A percentile compares a stretch with the other conserved stretches of the same genome.
Conservation (phyloP, 208 protist species). For the Wallacemonas sp. region DNA sequence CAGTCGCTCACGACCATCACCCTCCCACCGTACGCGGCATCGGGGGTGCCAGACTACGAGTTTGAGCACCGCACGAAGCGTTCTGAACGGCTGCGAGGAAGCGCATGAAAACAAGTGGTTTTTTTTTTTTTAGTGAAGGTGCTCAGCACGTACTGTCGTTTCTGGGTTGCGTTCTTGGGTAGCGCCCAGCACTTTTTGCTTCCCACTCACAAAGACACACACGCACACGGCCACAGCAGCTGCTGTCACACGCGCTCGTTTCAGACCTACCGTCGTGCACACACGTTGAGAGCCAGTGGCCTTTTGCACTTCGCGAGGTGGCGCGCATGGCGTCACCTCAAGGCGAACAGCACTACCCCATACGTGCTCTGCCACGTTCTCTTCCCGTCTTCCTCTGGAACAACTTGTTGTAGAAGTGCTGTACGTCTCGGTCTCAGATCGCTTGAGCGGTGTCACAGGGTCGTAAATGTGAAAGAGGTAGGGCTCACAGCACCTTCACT, state of each 20-base stretch:
- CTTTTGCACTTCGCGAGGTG: no score
- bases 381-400: not conserved
- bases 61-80: constrained; percentile 27
- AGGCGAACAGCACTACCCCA: no score
- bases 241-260: not conserved
- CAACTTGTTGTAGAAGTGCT: no score
- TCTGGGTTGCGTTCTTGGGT: not conserved
- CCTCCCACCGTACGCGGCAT: constrained; percentile 19
- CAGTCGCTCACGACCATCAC: constrained; percentile 44
- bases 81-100: not conserved
- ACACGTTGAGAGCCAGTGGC: no score
- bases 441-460: no score
- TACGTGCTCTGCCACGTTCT: no score
- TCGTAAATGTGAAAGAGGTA: no score
- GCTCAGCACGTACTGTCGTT: not conserved
- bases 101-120: not conserved
- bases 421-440: no score
- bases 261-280: not conserved
- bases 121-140: not conserved
- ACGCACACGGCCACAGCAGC: not conserved
- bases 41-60: constrained; percentile 40
- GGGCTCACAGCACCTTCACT: no score
- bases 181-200: not conserved
- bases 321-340: no score
- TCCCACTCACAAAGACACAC: not conserved